These are phyloP conservation scores for Microcyclospora tardicrescens DNA, from an alignment of 2,329 filamentous ascomycete genomes.

Conservation along the genomic window DNA sequence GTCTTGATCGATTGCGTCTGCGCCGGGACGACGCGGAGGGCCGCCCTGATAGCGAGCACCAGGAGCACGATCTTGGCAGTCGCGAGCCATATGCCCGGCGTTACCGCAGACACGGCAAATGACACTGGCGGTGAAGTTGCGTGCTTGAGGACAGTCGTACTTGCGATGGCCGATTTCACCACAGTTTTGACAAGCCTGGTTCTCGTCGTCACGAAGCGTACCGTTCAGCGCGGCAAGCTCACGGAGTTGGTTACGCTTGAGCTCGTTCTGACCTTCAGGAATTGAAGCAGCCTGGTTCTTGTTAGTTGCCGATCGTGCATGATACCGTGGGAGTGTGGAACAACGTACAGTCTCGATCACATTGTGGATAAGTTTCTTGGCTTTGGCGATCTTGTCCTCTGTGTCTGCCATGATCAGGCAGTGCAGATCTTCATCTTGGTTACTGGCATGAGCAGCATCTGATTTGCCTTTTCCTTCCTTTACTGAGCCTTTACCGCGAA, in stretches of 20 bases:
- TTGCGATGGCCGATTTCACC: conserved; percentile 98
- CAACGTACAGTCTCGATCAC: conserved; percentile 83
- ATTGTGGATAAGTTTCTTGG: conserved; percentile 95
- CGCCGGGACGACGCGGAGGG: conserved; percentile 36
- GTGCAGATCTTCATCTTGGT: conserved; percentile 98
- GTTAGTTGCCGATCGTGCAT: conserved; percentile 17
- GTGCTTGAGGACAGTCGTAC: conserved; percentile 94
- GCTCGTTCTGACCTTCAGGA: conserved; percentile 94
- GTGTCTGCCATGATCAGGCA: conserved; percentile 99
- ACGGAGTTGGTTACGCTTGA: conserved; percentile 96
- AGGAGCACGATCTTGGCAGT: conserved; percentile 88
- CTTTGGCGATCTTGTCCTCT: conserved; percentile 98
- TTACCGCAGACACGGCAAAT: conserved; percentile 98
- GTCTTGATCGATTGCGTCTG: conserved; percentile 73
- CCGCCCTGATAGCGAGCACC: conserved; percentile 71
- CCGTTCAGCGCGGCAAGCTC: conserved; percentile 97
- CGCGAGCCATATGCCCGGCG: conserved; percentile 93
- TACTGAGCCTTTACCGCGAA: conserved; percentile 97
- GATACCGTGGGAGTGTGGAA: not conserved
- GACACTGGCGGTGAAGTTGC: conserved; percentile 98
- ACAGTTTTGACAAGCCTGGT: conserved; percentile 98
- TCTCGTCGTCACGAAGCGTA: conserved; percentile 96
- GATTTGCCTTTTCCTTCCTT: conserved; percentile 99
- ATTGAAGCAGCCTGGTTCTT: conserved; percentile 75
- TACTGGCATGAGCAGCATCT: conserved; percentile 97